These are phyloP conservation scores for Vitis rupestris DNA, from an alignment of 164 flowering plant genomes.

Conservation along the genomic window DNA sequence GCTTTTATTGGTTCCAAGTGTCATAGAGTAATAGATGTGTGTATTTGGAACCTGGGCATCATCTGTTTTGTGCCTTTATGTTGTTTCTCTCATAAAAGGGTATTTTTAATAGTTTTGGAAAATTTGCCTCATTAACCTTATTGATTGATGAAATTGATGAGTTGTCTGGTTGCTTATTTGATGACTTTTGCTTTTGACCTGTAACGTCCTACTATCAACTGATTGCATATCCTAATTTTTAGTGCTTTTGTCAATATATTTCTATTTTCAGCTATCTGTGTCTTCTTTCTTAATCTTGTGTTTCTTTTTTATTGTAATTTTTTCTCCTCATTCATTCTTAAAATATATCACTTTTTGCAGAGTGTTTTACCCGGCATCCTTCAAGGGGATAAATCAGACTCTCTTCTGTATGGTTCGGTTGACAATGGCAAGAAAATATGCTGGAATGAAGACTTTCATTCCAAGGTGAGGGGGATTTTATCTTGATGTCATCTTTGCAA, in stretches of 20 bases:
- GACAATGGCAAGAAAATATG: conserved; percentile 99
- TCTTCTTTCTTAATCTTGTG: neutral
- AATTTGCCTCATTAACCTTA: neutral
- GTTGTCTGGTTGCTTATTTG: neutral
- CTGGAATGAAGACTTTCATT: conserved; percentile 96
- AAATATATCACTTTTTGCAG: conserved; percentile 32
- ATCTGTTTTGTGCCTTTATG: too few relatives aligned
- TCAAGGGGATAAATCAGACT: conserved; percentile 98
- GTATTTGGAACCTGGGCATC: too few relatives aligned
- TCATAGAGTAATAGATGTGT: too few relatives aligned
- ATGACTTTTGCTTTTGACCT: neutral
- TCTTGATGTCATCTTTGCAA: neutral
- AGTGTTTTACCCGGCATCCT: conserved; percentile 99
- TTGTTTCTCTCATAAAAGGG: too few relatives aligned
- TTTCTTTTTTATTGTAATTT: too few relatives aligned
- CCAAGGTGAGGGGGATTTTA: conserved; percentile 56
- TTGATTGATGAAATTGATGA: neutral
- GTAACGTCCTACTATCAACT: neutral
- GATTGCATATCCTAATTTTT: neutral
- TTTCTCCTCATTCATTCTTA: too few relatives aligned
- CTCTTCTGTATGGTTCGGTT: conserved; percentile 97
- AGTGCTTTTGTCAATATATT: neutral
- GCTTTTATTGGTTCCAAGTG: neutral
- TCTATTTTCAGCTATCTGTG: neutral
- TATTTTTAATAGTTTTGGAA: neutral